These are phyloP conservation scores for Akanthomyces uredinophilus DNA, from an alignment of 2,329 filamentous ascomycete genomes.

Conservation along the genomic window DNA sequence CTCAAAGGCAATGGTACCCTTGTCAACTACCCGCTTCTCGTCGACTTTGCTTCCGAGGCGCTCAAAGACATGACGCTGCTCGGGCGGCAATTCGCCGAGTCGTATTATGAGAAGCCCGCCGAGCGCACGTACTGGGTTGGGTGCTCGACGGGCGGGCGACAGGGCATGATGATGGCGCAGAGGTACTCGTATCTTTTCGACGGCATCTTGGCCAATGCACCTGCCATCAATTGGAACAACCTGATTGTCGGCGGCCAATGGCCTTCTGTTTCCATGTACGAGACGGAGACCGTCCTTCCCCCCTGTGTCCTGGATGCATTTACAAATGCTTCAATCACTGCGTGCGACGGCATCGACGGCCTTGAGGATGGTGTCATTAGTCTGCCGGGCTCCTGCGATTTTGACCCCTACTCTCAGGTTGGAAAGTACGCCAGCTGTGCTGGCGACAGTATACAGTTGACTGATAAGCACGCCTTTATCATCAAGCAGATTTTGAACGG, in stretches of 20 bases:
- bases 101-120: slow-evolving; percentile 33
- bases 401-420: slow-evolving; percentile 20
- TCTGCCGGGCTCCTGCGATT: slow-evolving; percentile 17
- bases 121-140: slow-evolving; percentile 46
- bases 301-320: slow-evolving; percentile 30
- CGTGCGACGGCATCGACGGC: slow-evolving; percentile 23
- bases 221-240: slow-evolving; percentile 37
- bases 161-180: slow-evolving; percentile 49
- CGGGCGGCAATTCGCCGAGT: slow-evolving; percentile 36
- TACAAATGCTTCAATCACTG: slow-evolving; percentile 29
- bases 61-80: slow-evolving; percentile 32
- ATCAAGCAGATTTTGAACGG: neutral
- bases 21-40: slow-evolving; percentile 22
- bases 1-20: slow-evolving; percentile 17
- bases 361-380: slow-evolving; percentile 22
- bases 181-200: slow-evolving; percentile 49
- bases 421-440: slow-evolving; percentile 17
- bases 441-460: neutral
- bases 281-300: slow-evolving; percentile 26
- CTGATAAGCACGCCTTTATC: neutral
- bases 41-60: slow-evolving; percentile 24
- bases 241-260: slow-evolving; percentile 18
- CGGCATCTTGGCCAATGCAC: slow-evolving; percentile 44
- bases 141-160: slow-evolving; percentile 51
- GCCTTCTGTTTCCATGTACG: slow-evolving; percentile 23